phyloP scores from a whole-genome alignment of 208 protist species.

The Cochliopodium minus region DNA sequence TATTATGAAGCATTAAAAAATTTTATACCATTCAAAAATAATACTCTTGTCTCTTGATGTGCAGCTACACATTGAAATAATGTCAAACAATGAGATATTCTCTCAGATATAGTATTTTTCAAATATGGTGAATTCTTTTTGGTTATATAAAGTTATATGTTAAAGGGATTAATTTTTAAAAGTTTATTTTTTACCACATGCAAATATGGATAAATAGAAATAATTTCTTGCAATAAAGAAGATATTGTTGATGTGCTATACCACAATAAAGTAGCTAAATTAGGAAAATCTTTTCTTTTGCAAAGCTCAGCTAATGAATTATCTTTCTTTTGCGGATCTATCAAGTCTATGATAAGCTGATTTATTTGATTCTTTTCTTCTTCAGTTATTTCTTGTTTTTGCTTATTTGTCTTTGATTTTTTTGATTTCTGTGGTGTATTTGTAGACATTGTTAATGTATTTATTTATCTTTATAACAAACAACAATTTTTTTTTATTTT shows the following conservation, averaged over 20 bases:
- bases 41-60: conserved; percentile 76
- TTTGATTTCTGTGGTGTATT: too few species aligned
- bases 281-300: conserved; percentile 71
- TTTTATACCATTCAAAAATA: conserved; percentile 76
- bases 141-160: not conserved
- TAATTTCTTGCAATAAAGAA: conserved; percentile 91
- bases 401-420: too few species aligned
- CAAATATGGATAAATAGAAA: conserved; percentile 89
- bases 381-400: too few species aligned
- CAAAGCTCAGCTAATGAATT: conserved; percentile 69
- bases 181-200: conserved; percentile 34
- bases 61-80: conserved; percentile 94
- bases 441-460: too few species aligned
- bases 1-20: not conserved
- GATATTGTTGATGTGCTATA: conserved; percentile 89
- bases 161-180: not conserved
- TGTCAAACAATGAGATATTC: conserved; percentile 91
- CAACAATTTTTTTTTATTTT: too few species aligned
- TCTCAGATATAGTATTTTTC: conserved; percentile 43
- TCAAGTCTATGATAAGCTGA: conserved; percentile 24
- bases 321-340: conserved; percentile 55
- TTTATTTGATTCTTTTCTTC: too few species aligned
- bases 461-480: too few species aligned
- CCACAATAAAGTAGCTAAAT: conserved; percentile 89
- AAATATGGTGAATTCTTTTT: conserved; percentile 29